These are phyloP conservation scores for Hanseniaspora meyeri DNA, from an alignment of 805 yeast genomes.

Conservation along the genomic window DNA sequence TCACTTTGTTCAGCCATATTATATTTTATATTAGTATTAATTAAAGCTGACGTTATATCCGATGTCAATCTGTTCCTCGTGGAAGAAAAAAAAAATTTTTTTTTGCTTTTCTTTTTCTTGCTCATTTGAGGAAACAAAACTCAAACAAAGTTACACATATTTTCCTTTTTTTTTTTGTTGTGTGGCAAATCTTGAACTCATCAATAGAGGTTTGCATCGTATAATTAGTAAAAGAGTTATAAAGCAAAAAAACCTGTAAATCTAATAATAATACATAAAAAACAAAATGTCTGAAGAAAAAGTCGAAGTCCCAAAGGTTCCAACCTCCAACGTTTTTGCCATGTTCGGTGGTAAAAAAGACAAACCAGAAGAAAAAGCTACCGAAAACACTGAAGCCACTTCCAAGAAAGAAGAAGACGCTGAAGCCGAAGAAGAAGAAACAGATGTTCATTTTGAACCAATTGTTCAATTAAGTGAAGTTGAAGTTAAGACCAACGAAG, in stretches of 20 bases:
- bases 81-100: not conserved
- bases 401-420: slow-evolving; percentile 14
- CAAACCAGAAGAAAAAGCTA: slow-evolving; percentile 29
- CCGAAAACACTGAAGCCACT: slow-evolving; percentile 10
- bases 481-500: slow-evolving; percentile 91
- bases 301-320: slow-evolving; percentile 35
- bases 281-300: slow-evolving; percentile 16
- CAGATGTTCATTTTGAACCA: slow-evolving; percentile 91
- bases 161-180: slow-evolving; percentile 3
- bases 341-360: slow-evolving; percentile 63
- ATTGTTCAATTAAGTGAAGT: slow-evolving; percentile 89
- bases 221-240: not conserved
- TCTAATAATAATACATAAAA: slow-evolving; percentile 18
- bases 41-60: not conserved
- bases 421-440: slow-evolving; percentile 27
- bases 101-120: not conserved
- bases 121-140: not conserved
- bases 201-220: not conserved
- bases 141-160: not conserved
- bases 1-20: no score
- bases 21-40: not conserved
- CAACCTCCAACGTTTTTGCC: slow-evolving; percentile 74
- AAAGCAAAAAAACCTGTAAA: slow-evolving; percentile 16
- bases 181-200: not conserved
- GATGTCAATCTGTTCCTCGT: not conserved